phyloP scores from a whole-genome alignment of 1,284 basidiomycete species.

The Kwoniella shivajii region DNA sequence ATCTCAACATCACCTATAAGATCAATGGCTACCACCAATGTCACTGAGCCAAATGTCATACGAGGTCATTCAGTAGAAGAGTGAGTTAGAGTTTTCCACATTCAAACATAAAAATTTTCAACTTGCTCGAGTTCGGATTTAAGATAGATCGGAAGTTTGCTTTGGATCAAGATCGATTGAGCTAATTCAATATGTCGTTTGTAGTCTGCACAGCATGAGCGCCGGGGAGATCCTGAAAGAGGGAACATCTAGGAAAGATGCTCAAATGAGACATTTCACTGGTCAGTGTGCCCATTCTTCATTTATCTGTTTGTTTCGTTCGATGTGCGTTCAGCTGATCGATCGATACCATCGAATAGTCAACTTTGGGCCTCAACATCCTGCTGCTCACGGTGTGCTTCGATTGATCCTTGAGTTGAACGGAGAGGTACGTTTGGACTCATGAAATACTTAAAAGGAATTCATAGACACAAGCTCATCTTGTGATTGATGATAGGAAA shows the following conservation, averaged over 20 bases:
- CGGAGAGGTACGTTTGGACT: slow-evolving; percentile 65
- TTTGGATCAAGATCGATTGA: neutral
- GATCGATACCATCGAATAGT: slow-evolving; percentile 58
- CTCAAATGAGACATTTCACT: slow-evolving; percentile 89
- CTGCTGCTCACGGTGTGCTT: slow-evolving; percentile 97
- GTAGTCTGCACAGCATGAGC: slow-evolving; percentile 68
- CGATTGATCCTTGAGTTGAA: slow-evolving; percentile 97
- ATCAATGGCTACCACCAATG: slow-evolving; percentile 34
- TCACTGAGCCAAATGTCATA: slow-evolving; percentile 55
- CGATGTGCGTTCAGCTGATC: neutral
- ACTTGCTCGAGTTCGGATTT: neutral
- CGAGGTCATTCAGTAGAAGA: slow-evolving; percentile 53
- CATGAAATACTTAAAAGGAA: neutral
- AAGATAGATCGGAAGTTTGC: neutral
- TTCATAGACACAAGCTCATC: neutral
- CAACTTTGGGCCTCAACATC: slow-evolving; percentile 97
- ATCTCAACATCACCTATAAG: slow-evolving; percentile 32
- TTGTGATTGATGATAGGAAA: slow-evolving; percentile 59
- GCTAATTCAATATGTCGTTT: slow-evolving; percentile 10
- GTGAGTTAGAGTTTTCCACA: slow-evolving; percentile 29
- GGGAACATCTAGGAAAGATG: slow-evolving; percentile 69
- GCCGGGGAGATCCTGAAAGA: slow-evolving; percentile 77
- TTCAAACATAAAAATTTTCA: neutral
- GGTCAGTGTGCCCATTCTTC: slow-evolving; percentile 60
- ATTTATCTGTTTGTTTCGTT: neutral